These are phyloP conservation scores for Ogataea wickerhamii DNA, from an alignment of 805 yeast genomes.

Conservation along the genomic window DNA sequence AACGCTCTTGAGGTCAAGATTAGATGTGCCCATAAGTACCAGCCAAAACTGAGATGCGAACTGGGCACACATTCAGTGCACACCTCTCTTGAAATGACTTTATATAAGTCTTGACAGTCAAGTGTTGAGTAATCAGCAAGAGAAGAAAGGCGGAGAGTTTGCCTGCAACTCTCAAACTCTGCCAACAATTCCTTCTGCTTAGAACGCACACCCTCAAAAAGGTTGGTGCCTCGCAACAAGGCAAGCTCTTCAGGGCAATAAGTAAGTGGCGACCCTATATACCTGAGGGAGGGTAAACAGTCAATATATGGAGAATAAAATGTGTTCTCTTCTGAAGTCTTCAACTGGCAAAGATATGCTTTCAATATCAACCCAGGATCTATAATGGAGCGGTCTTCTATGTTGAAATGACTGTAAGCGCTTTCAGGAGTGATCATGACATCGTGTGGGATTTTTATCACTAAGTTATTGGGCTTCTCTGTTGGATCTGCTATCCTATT, in stretches of 20 bases:
- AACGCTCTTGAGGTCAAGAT: slow-evolving; percentile 79
- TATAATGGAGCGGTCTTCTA: slow-evolving; percentile 1
- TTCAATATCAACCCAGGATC: slow-evolving; percentile 16
- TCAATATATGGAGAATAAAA: slow-evolving; percentile 40
- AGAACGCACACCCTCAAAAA: slow-evolving; percentile 46
- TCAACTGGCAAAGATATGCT: slow-evolving; percentile 17
- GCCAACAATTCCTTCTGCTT: slow-evolving; percentile 42
- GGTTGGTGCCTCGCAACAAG: slow-evolving; percentile 57
- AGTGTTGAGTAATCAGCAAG: slow-evolving; percentile 7
- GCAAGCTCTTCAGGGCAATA: slow-evolving; percentile 51
- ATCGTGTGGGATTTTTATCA: slow-evolving; percentile 16
- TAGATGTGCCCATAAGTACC: slow-evolving; percentile 70
- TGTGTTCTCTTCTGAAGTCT: neutral
- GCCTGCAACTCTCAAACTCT: slow-evolving; percentile 45
- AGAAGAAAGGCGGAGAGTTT: neutral
- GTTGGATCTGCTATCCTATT: neutral
- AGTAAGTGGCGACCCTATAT: slow-evolving; percentile 58
- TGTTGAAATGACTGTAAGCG: slow-evolving; percentile 16
- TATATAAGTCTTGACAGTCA: slow-evolving; percentile 4
- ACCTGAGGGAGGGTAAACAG: slow-evolving; percentile 40
- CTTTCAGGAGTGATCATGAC: slow-evolving; percentile 24
- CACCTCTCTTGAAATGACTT: slow-evolving; percentile 16
- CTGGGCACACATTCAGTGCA: slow-evolving; percentile 29
- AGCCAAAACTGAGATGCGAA: slow-evolving; percentile 38
- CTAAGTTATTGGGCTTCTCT: neutral